phyloP scores from a whole-genome alignment of 805 yeast species.

The Monosporozyma siamensis region DNA sequence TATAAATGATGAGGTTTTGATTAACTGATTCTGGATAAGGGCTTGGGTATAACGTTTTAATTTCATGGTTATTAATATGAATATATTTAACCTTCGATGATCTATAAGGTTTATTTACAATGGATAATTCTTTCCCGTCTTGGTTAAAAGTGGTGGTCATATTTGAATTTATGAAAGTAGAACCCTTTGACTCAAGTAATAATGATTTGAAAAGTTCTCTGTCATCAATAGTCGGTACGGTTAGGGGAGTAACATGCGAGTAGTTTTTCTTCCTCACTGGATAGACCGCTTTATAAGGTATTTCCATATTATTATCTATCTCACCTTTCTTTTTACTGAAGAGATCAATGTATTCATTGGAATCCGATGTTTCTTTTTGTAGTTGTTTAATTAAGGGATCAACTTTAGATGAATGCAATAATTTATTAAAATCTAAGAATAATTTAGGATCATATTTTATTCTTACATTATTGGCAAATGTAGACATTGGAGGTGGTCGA shows the following conservation, averaged over 20 bases:
- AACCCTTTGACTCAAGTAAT: constrained; percentile 32
- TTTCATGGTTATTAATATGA: constrained; percentile 62
- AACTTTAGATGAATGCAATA: constrained; percentile 4
- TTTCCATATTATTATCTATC: constrained; percentile 23
- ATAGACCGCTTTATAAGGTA: constrained; percentile 10
- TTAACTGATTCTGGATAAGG: constrained; percentile 89
- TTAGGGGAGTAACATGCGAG: constrained; percentile 34
- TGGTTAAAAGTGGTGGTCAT: constrained; percentile 23
- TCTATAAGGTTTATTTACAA: constrained; percentile 10
- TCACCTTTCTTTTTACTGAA: background rate
- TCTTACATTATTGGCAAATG: constrained; percentile 11
- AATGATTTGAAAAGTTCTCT: constrained; percentile 39
- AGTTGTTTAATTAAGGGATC: background rate
- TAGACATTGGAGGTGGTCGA: too few species aligned
- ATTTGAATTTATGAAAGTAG: constrained; percentile 33
- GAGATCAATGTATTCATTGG: too few species aligned
- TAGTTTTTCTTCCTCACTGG: constrained; percentile 52
- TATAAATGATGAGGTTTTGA: constrained; percentile 48
- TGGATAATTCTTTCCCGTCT: constrained; percentile 4
- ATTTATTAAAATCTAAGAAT: constrained; percentile 17
- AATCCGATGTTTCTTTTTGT: too few species aligned
- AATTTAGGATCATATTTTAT: constrained; percentile 21
- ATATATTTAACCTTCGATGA: constrained; percentile 45
- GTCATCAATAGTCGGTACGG: constrained; percentile 51
- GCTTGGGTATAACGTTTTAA: constrained; percentile 85